Conservation (phyloP, 345 rosid genomes). For the Pistacia atlantica region DNA sequence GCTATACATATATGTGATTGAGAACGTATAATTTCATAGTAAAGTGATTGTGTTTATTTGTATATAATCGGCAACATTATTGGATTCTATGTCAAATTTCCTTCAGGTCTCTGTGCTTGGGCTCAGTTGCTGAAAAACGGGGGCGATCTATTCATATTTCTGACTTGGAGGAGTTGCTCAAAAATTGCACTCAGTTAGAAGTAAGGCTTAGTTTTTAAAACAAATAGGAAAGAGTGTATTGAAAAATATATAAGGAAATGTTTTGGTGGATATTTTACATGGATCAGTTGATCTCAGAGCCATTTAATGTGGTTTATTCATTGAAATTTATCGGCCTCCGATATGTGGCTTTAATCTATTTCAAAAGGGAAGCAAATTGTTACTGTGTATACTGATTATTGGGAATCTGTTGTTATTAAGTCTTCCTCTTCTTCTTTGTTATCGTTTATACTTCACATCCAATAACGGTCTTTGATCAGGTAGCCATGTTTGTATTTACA, state of each 20-base stretch:
- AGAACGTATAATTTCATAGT: neutral
- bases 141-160: slow-evolving; percentile 64
- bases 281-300: neutral
- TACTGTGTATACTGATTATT: neutral
- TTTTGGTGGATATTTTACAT: neutral
- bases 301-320: neutral
- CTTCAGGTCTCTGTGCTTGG: slow-evolving; percentile 72
- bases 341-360: neutral
- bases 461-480: too few relatives aligned
- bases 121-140: slow-evolving; percentile 83
- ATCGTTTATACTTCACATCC: neutral
- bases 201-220: slow-evolving; percentile 49
- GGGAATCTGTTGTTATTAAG: too few relatives aligned
- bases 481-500: neutral
- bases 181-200: slow-evolving; percentile 81
- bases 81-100: slow-evolving; percentile 24
- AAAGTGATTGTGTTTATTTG: neutral
- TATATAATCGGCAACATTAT: slow-evolving; percentile 11
- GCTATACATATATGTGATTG: neutral
- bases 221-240: slow-evolving; percentile 11
- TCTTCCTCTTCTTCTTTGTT: neutral
- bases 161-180: slow-evolving; percentile 79
- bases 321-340: neutral
- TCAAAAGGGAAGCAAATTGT: neutral
- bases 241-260: neutral